These are phyloP conservation scores for Jamesozyma jinghongensis DNA, from an alignment of 805 yeast species.

Conservation along the genomic window DNA sequence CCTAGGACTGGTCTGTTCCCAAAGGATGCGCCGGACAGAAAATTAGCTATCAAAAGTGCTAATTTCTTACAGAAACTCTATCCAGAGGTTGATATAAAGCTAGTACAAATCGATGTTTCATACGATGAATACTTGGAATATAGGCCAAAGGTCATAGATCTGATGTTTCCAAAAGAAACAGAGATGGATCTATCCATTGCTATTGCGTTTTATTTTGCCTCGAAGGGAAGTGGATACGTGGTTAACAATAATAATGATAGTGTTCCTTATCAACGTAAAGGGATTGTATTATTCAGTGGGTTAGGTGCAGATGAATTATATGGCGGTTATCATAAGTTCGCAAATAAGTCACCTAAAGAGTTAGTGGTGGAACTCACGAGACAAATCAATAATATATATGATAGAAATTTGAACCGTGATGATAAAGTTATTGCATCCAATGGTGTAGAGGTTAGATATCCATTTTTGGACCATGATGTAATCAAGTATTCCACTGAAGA, in stretches of 20 bases:
- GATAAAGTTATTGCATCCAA: slow-evolving; percentile 79
- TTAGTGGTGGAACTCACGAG: slow-evolving; percentile 51
- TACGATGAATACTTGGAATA: slow-evolving; percentile 53
- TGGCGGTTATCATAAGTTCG: slow-evolving; percentile 92
- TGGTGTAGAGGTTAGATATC: slow-evolving; percentile 88
- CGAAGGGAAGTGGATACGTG: slow-evolving; percentile 43
- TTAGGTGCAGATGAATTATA: slow-evolving; percentile 95
- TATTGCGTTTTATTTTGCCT: slow-evolving; percentile 88
- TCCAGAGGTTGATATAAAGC: slow-evolving; percentile 33
- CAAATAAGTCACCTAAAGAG: slow-evolving; percentile 33
- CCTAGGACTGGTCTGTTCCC: slow-evolving; percentile 61
- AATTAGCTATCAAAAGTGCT: slow-evolving; percentile 60
- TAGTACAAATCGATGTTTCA: slow-evolving; percentile 66
- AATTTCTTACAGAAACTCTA: slow-evolving; percentile 37
- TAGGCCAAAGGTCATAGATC: slow-evolving; percentile 42
- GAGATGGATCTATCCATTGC: slow-evolving; percentile 97
- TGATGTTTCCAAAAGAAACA: slow-evolving; percentile 78
- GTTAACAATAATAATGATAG: not conserved
- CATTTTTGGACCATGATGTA: slow-evolving; percentile 62
- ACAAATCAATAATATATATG: slow-evolving; percentile 68
- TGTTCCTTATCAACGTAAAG: slow-evolving; percentile 38
- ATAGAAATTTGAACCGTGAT: slow-evolving; percentile 80
- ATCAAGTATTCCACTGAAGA: slow-evolving; percentile 39
- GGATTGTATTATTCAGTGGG: slow-evolving; percentile 78
- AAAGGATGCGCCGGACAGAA: slow-evolving; percentile 75